A percentile compares a stretch with the other conserved stretches of the same genome.
phyloP scores from a whole-genome alignment of 2,329 filamentous ascomycete genomes.

The Exophiala xenobiotica region DNA sequence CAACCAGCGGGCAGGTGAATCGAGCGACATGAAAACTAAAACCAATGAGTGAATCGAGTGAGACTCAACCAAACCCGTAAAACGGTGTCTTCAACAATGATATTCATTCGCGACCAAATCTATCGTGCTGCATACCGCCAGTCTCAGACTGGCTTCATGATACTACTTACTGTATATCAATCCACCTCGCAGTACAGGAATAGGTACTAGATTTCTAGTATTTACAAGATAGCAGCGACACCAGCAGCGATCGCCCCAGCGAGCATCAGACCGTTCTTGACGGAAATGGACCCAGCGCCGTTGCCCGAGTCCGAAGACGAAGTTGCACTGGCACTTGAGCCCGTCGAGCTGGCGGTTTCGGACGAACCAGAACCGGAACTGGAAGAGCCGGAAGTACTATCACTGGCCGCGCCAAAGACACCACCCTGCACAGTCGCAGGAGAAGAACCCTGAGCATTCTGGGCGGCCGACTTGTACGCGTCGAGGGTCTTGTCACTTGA shows the following conservation, averaged over 20 bases:
- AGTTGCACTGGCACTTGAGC: slow-evolving; percentile 6
- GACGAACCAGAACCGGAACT: not conserved
- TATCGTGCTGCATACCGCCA: too few relatives aligned
- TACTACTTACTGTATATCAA: too few relatives aligned
- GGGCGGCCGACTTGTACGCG: slow-evolving; percentile 26
- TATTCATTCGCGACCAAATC: too few relatives aligned
- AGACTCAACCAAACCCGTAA: too few relatives aligned
- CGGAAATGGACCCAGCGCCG: slow-evolving; percentile 9
- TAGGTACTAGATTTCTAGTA: too few relatives aligned
- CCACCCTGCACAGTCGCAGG: slow-evolving; percentile 23
- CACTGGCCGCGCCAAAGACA: slow-evolving; percentile 21
- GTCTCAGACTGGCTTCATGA: too few relatives aligned
- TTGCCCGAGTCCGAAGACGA: slow-evolving; percentile 11
- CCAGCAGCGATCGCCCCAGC: slow-evolving; percentile 20
- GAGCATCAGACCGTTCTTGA: slow-evolving; percentile 17
- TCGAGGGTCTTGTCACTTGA: slow-evolving; percentile 20
- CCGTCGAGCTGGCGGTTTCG: too few relatives aligned
- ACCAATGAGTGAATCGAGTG: too few relatives aligned
- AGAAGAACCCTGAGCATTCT: slow-evolving; percentile 12
- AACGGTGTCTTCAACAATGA: too few relatives aligned
- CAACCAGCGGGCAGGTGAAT: too few relatives aligned
- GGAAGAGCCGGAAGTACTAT: slow-evolving; percentile 4
- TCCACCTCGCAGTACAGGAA: too few relatives aligned
- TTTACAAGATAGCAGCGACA: slow-evolving; percentile 21
- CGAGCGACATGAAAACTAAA: too few relatives aligned